These are phyloP conservation scores for Monosporozyma yasuniensis DNA, from an alignment of 805 yeast genomes.

Conservation along the genomic window DNA sequence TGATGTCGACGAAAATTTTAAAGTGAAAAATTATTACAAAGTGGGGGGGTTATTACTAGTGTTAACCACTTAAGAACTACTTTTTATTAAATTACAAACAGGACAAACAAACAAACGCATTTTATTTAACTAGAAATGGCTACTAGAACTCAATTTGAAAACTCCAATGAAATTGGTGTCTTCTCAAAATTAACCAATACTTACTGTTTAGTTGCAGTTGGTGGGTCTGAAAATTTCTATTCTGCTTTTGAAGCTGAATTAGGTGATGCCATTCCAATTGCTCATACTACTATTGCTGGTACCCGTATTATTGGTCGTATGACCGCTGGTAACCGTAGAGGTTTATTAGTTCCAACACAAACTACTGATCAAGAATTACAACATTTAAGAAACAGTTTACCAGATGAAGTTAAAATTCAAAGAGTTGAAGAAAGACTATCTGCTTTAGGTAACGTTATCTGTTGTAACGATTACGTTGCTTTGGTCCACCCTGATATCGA, in stretches of 20 bases:
- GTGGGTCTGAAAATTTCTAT: constrained; percentile 82
- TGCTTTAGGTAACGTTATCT: constrained; percentile 94
- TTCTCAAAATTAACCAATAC: constrained; percentile 92
- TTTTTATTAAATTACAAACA: background rate
- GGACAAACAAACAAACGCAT: constrained; percentile 3
- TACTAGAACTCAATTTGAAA: constrained; percentile 71
- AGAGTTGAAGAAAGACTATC: constrained; percentile 96
- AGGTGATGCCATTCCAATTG: constrained; percentile 93
- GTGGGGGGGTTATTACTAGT: background rate
- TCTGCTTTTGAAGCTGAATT: constrained; percentile 97
- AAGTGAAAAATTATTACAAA: background rate
- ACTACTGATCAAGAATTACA: constrained; percentile 97
- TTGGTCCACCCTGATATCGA: constrained; percentile 98
- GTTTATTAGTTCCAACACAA: constrained; percentile 91
- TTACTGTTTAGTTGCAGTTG: constrained; percentile 91
- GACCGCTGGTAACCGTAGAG: constrained; percentile 98
- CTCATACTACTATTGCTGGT: constrained; percentile 96
- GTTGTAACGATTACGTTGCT: constrained; percentile 98
- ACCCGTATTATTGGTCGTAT: constrained; percentile 95
- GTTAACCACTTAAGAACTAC: background rate
- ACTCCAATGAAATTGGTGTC: constrained; percentile 87
- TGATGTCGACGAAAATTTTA: background rate
- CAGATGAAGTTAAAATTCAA: constrained; percentile 91
- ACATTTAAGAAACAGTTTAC: constrained; percentile 93
- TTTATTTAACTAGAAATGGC: constrained; percentile 38